Conservation (phyloP, 805 yeast species). For the Kurtzmaniella fragi region DNA sequence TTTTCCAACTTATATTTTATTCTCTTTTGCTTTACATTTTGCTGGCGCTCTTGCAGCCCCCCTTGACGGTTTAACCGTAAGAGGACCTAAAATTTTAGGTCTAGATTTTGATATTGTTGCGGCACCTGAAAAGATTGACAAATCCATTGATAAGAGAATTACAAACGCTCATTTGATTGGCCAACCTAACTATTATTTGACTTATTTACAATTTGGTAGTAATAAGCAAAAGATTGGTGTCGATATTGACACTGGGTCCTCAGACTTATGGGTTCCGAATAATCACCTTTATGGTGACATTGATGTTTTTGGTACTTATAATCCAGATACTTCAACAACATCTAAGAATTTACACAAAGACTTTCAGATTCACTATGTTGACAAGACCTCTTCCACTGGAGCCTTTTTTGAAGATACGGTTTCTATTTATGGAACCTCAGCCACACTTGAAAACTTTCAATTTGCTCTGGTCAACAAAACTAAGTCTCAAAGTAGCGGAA, state of each 20-base stretch:
- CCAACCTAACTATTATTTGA: slow-evolving; percentile 23
- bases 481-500: background rate
- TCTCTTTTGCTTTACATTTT: no score
- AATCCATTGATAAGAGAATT: background rate
- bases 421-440: slow-evolving; percentile 1
- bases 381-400: slow-evolving; percentile 1
- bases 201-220: slow-evolving; percentile 6
- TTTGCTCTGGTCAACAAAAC: slow-evolving; percentile 1
- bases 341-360: slow-evolving; percentile 1
- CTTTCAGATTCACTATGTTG: slow-evolving; percentile 2
- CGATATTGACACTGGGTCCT: slow-evolving; percentile 8
- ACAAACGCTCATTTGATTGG: background rate
- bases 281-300: background rate
- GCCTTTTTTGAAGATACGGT: slow-evolving; percentile 1
- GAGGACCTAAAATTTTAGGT: slow-evolving; percentile 3
- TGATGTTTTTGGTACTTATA: slow-evolving; percentile 2
- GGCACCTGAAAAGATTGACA: background rate
- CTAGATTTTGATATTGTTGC: slow-evolving; percentile 1
- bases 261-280: slow-evolving; percentile 4
- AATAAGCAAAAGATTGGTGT: slow-evolving; percentile 6
- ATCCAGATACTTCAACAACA: background rate
- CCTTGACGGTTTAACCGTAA: slow-evolving; percentile 1
- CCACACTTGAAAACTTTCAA: slow-evolving; percentile 2
- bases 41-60: no score
- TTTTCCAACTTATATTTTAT: no score